These are phyloP conservation scores for Cylindricascospora bacillispora DNA, from an alignment of 1,139 yeast genomes.

Conservation along the genomic window DNA sequence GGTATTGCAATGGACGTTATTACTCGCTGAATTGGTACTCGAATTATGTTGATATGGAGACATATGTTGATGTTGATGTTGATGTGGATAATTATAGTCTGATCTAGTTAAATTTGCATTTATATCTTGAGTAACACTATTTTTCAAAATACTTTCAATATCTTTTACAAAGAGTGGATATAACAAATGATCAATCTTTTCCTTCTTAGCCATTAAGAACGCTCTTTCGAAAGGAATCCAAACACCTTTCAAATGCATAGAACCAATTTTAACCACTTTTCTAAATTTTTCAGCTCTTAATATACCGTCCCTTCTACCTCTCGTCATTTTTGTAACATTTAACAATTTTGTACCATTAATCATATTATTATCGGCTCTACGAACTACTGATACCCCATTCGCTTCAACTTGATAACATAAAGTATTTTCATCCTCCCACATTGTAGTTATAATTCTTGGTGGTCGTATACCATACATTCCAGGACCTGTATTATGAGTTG, in stretches of 20 bases:
- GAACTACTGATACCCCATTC: constrained; percentile 77
- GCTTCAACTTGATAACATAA: constrained; percentile 93
- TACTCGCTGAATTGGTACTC: too few species aligned
- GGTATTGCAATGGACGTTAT: too few species aligned
- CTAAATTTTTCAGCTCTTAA: constrained; percentile 78
- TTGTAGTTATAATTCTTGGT: constrained; percentile 84
- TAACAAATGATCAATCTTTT: constrained; percentile 71
- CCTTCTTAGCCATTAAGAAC: constrained; percentile 78
- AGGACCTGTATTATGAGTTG: too few species aligned
- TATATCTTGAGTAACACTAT: too few species aligned
- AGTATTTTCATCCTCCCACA: constrained; percentile 97
- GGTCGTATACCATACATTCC: too few species aligned
- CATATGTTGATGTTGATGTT: too few species aligned
- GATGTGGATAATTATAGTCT: too few species aligned
- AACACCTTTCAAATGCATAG: constrained; percentile 94
- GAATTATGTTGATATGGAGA: too few species aligned
- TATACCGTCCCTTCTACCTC: constrained; percentile 93
- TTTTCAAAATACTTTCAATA: constrained; percentile 8
- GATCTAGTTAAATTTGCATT: too few species aligned
- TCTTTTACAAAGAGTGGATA: constrained; percentile 85
- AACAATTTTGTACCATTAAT: constrained; percentile 87
- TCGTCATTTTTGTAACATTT: constrained; percentile 88
- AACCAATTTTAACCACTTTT: constrained; percentile 90
- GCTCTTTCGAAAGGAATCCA: constrained; percentile 98
- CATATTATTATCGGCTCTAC: constrained; percentile 88